Evolutionary conservation across 2,329 filamentous ascomycete genomes (phyloP), one percentile per base, ranked within the genome.

Genomic region (Calonectria honghensis): DNA sequence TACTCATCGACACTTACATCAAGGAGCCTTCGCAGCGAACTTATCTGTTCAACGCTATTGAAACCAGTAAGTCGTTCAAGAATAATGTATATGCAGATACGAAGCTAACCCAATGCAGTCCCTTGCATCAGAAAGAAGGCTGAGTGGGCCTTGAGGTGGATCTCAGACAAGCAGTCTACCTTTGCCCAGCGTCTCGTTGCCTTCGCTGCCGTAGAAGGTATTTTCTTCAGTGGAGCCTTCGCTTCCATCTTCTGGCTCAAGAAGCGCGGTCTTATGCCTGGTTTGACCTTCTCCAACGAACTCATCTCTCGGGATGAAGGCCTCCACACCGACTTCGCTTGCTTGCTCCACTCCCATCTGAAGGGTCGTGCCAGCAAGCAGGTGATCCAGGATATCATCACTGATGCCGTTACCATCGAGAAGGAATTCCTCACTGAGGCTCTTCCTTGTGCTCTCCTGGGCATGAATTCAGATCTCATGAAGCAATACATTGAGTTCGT

Each of bases 401-500:
- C 93, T 68, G 97, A 99, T 85, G 97, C 97, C 69, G 97, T 99
- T 78, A 87, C 86, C 70, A 98, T 99, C 75, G 97, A 99, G 90
- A 94, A 99, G 87, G 97, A 99, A 88, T 99, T 99, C 91, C 87
- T 99, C 80, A 97, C 96, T 2, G 97, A 99, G 85, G 96, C 97
- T 78, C 93, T 99, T 68, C 97, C 97, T 20, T 96, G 94, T 81
- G 96, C 92, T 57, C 93, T 99, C 67, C 94, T 99, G 39, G 97
- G 97, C 88, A 99, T 99, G 97, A 99, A 99, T 90, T 87, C 96
- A 70, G 94, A 90, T 79, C 91, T 99, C 81, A 99, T 99, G 97
- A 97, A 97, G 91, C 96, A 98, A 89, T 99, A 99, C 91, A 99
- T 99, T 80, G 97, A 99, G 92, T 99, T 99, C 82, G 97, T 99